phyloP scores from a whole-genome alignment of 1,284 basidiomycete species.

The Vanrija sp. region DNA sequence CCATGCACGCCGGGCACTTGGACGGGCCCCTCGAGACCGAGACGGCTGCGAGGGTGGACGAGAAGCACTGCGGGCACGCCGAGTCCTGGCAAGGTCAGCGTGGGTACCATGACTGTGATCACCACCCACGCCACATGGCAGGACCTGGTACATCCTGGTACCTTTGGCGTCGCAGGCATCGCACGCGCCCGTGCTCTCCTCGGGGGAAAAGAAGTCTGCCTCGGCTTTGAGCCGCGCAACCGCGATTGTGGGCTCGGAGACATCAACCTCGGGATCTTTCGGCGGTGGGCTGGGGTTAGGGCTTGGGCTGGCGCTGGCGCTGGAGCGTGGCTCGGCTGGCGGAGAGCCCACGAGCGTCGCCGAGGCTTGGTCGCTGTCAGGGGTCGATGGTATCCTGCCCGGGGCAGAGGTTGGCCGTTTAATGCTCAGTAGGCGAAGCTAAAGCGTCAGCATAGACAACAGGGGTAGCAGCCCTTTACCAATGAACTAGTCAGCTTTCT shows the following conservation, averaged over 20 bases:
- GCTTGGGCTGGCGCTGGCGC: neutral
- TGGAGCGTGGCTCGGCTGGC: neutral
- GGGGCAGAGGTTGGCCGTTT: no score
- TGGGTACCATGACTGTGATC: neutral
- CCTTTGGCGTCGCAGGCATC: slow-evolving; percentile 18
- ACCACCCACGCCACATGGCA: slow-evolving; percentile 34
- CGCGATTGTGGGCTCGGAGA: neutral
- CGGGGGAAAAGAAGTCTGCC: neutral
- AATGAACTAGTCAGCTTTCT: no score
- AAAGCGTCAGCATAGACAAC: no score
- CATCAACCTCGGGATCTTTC: neutral
- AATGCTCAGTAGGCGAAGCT: no score
- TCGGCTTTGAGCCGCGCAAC: neutral
- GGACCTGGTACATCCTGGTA: slow-evolving; percentile 18
- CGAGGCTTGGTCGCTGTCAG: no score
- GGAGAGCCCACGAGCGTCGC: no score
- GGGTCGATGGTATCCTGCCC: no score
- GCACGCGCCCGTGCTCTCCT: slow-evolving; percentile 12
- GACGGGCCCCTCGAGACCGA: slow-evolving; percentile 27
- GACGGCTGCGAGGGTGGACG: slow-evolving; percentile 34
- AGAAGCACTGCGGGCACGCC: slow-evolving; percentile 37
- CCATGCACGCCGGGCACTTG: slow-evolving; percentile 34
- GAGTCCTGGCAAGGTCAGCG: slow-evolving; percentile 21
- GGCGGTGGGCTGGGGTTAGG: neutral
- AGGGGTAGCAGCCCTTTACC: no score